Conservation (phyloP, 148 eudicot genomes). For the Heliosperma pusillum region DNA sequence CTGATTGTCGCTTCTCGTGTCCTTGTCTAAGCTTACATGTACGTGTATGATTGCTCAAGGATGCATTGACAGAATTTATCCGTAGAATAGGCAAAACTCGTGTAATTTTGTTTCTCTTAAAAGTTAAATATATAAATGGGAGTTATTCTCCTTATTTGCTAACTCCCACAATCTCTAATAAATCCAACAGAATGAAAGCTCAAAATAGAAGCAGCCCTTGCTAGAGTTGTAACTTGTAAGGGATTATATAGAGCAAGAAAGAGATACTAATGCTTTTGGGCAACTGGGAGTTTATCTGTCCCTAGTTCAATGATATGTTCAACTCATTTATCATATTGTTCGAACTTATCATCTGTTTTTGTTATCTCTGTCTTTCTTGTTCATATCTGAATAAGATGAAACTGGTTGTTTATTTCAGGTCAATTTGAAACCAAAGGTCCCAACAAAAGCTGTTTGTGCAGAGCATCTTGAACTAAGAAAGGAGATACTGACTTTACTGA, state of each 20-base stretch:
- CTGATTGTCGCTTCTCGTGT: background rate
- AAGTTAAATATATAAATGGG: background rate
- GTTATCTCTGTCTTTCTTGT: background rate
- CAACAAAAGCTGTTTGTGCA: conserved; percentile 92
- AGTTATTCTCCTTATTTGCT: background rate
- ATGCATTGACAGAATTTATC: background rate
- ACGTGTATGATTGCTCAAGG: background rate
- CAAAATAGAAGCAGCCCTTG: background rate
- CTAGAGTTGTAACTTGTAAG: background rate
- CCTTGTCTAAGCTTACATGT: background rate
- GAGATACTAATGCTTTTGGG: background rate
- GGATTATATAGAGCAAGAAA: background rate
- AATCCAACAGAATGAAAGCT: conserved; percentile 7
- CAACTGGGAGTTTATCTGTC: background rate
- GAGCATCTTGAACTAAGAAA: conserved; percentile 97
- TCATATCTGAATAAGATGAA: background rate
- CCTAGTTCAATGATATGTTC: background rate
- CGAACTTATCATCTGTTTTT: background rate
- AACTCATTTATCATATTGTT: background rate
- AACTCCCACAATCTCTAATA: background rate
- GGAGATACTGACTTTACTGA: conserved; percentile 81
- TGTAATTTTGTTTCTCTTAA: background rate
- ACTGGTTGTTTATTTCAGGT: conserved; percentile 43
- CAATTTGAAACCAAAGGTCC: conserved; percentile 94
- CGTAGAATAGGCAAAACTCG: background rate